A percentile compares a stretch with the other conserved stretches of the same genome.
Conservation (phyloP, 2,329 filamentous ascomycete species). For the Fusarium oligoseptatum region DNA sequence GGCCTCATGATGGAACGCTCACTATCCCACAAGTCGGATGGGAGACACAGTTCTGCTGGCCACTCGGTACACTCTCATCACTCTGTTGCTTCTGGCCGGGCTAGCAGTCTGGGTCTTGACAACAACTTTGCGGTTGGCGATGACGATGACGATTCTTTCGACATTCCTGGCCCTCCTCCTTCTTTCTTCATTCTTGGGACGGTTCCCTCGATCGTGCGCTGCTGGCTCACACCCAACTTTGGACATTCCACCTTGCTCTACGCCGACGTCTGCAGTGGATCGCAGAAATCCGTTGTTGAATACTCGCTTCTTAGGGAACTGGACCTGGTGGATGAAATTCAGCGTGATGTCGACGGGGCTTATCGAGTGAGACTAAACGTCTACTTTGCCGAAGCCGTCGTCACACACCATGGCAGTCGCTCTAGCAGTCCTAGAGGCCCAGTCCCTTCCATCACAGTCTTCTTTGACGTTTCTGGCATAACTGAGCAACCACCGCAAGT, state of each 20-base stretch:
- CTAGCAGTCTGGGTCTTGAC: constrained; percentile 90
- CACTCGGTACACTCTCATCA: constrained; percentile 78
- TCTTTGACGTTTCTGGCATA: constrained; percentile 79
- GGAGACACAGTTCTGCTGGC: constrained; percentile 92
- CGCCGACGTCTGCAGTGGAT: constrained; percentile 91
- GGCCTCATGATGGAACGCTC: constrained; percentile 92
- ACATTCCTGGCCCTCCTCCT: constrained; percentile 81
- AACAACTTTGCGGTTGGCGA: constrained; percentile 73
- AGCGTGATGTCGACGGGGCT: constrained; percentile 73
- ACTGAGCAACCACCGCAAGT: constrained; percentile 57
- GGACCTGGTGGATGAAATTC: constrained; percentile 75
- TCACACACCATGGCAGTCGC: constrained; percentile 80
- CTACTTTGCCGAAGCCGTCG: constrained; percentile 91
- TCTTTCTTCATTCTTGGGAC: constrained; percentile 88
- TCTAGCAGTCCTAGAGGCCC: constrained; percentile 76
- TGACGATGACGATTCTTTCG: constrained; percentile 76
- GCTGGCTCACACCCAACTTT: constrained; percentile 93
- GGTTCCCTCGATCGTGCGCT: constrained; percentile 93
- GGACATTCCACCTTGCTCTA: constrained; percentile 91
- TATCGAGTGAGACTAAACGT: constrained; percentile 82
- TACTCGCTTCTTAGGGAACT: constrained; percentile 80
- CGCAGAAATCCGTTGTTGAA: constrained; percentile 87
- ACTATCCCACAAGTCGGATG: constrained; percentile 95
- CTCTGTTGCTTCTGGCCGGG: constrained; percentile 82
- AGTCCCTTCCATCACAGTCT: constrained; percentile 83